Evolutionary conservation across 352 stramenopile genomes (phyloP), one percentile per base, ranked within the genome.

Genomic region (Globisporangium cederbergense): DNA sequence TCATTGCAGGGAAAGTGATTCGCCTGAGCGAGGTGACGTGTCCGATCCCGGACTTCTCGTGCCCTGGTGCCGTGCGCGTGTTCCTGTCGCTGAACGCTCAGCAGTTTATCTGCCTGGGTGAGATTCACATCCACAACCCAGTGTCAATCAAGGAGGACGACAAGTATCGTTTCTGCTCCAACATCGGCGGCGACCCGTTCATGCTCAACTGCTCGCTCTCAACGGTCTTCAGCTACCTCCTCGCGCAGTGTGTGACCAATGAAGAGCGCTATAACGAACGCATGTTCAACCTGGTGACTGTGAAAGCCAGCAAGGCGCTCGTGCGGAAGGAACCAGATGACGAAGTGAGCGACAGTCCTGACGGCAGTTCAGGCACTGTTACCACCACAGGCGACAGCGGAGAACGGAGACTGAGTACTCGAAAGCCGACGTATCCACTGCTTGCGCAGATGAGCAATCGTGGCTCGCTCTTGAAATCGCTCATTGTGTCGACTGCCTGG

Each of bases 11-110:
- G 0, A 88, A 85, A 53, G 64, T 86, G 10, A 46, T 79, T 13
- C 76, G 74, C 45, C 54, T 65, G 1, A 82, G 73, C 30, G 81
- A 90, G 25, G 40, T 88, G 2, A 79, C 79, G 4, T 88, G 77
- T 36, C 51, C 69, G 3, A 75, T 92, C 10, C 83, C 83, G 0
- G 79, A 90, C 8, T 90, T 90, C 53, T 70, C 70, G 7, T 66
- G 59, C 22, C 53, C 70, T 6, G 79, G 79, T 0, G 42, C 54
- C 6, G 73, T 89, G 4, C 49, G 75, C 16, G 78, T 92, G 18
- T 86, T 75, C 36, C 76, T 92, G 40, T 92, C 83, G 1, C 74
- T 82, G 34, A 92, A 92, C 22, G 74, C 83, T 2, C 83, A 92
- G 69, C 81, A 92, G 62, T 92, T 92, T 20, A 66, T 90, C 11